Evolutionary conservation across 2,329 filamentous ascomycete species (phyloP).

Genomic region (Calonectria hawksworthii): DNA sequence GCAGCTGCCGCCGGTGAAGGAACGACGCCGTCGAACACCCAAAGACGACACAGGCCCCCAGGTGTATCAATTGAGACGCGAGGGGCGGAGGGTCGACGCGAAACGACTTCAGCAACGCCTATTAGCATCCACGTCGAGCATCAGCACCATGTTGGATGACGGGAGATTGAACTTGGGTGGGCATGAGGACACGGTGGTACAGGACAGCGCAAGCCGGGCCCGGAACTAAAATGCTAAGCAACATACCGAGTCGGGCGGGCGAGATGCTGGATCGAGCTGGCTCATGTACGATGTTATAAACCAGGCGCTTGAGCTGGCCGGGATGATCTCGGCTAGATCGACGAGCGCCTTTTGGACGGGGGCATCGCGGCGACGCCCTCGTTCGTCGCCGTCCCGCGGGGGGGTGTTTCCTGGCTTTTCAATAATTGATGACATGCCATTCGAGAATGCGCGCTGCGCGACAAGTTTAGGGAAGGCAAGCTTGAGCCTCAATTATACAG

Average conservation of each 20-base stretch:
- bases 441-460: conserved; percentile 11
- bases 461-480: background rate
- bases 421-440: conserved; percentile 37
- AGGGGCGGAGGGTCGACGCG: conserved; percentile 27
- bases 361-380: conserved; percentile 28
- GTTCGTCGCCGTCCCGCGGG: conserved; percentile 20
- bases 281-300: conserved; percentile 39
- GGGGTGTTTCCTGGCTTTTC: conserved; percentile 17
- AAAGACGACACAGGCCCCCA: conserved; percentile 41
- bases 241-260: conserved; percentile 35
- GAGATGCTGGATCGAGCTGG: conserved; percentile 31
- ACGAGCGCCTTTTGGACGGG: conserved; percentile 22
- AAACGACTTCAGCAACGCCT: conserved; percentile 34
- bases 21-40: conserved; percentile 44
- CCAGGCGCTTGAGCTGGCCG: conserved; percentile 40
- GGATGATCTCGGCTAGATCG: conserved; percentile 39
- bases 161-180: background rate
- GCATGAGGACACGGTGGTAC: background rate
- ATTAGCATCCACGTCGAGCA: conserved; percentile 32
- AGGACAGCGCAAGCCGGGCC: background rate
- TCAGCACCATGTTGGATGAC: conserved; percentile 22
- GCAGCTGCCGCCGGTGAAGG: conserved; percentile 37
- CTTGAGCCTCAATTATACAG: conserved; percentile 21
- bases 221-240: conserved; percentile 1
- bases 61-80: conserved; percentile 37